Evolutionary conservation across 176 grass and related monocot genomes (phyloP).

Genomic region (Oryza brachyantha): DNA sequence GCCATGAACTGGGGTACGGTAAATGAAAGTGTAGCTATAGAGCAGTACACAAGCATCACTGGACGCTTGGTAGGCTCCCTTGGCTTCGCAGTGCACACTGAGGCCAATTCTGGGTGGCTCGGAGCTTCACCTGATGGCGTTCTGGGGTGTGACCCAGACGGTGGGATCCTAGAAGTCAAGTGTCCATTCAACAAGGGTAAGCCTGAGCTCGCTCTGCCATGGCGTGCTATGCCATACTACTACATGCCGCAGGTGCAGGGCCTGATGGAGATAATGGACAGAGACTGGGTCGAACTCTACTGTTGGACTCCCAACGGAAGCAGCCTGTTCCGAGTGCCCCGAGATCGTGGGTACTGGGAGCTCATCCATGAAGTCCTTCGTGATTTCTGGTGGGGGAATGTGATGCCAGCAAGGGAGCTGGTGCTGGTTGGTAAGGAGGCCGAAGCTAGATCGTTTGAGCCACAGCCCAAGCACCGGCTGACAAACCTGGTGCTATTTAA

Average conservation of each 20-base stretch:
- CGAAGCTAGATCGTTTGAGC: conserved; percentile 70
- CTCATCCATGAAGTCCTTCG: conserved; percentile 69
- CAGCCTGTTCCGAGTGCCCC: conserved; percentile 60
- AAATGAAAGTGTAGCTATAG: conserved; percentile 68
- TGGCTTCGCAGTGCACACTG: conserved; percentile 73
- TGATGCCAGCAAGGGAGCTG: conserved; percentile 75
- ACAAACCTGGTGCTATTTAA: conserved; percentile 65
- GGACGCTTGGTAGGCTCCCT: conserved; percentile 59
- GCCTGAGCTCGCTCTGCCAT: conserved; percentile 84
- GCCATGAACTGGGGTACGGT: conserved; percentile 92
- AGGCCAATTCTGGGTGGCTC: conserved; percentile 79
- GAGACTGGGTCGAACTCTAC: conserved; percentile 95
- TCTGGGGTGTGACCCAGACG: conserved; percentile 66
- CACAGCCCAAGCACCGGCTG: conserved; percentile 57
- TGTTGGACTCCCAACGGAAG: conserved; percentile 97
- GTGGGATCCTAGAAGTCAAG: conserved; percentile 93
- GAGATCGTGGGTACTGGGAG: conserved; percentile 77
- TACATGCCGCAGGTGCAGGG: conserved; percentile 99
- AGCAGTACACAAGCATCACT: conserved; percentile 84
- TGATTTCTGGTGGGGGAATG: conserved; percentile 91
- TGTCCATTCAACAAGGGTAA: conserved; percentile 98
- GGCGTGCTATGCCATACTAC: conserved; percentile 79
- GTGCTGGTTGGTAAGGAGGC: conserved; percentile 49
- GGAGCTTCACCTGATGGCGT: conserved; percentile 93
- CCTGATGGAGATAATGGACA: conserved; percentile 96